Percentiles rank a stretch among this genome's conserved stretches.
These are phyloP conservation scores for Serpula lacrymans DNA, from an alignment of 768 basidiomycete genomes.

Conservation along the genomic window DNA sequence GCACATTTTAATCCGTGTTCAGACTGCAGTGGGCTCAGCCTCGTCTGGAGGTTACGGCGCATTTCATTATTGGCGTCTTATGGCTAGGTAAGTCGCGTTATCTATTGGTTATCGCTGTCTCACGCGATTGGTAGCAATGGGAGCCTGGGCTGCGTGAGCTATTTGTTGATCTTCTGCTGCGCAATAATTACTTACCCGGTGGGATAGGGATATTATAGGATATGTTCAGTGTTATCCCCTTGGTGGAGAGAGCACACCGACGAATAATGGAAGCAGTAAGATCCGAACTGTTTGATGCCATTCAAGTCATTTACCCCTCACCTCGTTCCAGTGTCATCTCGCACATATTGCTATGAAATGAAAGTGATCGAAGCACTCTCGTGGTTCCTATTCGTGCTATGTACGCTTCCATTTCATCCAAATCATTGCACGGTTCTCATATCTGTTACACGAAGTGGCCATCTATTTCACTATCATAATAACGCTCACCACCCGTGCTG, in stretches of 20 bases:
- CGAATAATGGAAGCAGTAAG: constrained; percentile 57
- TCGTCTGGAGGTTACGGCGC: constrained; percentile 49
- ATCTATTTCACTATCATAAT: constrained; percentile 56
- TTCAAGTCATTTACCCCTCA: constrained; percentile 8
- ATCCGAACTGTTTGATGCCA: constrained; percentile 4
- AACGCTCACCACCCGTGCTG: constrained; percentile 44
- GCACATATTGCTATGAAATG: constrained; percentile 73
- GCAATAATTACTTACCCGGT: constrained; percentile 6
- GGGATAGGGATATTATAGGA: constrained; percentile 72
- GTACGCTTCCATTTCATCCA: constrained; percentile 26
- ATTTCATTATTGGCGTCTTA: constrained; percentile 55
- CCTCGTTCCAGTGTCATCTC: constrained; percentile 44
- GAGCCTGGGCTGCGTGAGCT: constrained; percentile 68
- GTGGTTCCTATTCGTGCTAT: constrained; percentile 63
- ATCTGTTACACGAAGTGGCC: constrained; percentile 28
- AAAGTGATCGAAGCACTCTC: constrained; percentile 77
- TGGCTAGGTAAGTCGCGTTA: constrained; percentile 58
- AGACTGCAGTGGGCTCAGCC: constrained; percentile 75
- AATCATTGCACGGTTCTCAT: constrained; percentile 1
- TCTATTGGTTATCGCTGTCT: constrained; percentile 7
- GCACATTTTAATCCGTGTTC: constrained; percentile 7
- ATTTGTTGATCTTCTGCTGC: neutral
- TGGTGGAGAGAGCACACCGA: constrained; percentile 38
- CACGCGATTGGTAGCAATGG: constrained; percentile 50
- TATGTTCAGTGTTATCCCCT: constrained; percentile 55